Percentiles rank a stretch among this genome's conserved stretches.
phyloP scores from a whole-genome alignment of 1,284 basidiomycete species.

The Ceratobasidium sp. region DNA sequence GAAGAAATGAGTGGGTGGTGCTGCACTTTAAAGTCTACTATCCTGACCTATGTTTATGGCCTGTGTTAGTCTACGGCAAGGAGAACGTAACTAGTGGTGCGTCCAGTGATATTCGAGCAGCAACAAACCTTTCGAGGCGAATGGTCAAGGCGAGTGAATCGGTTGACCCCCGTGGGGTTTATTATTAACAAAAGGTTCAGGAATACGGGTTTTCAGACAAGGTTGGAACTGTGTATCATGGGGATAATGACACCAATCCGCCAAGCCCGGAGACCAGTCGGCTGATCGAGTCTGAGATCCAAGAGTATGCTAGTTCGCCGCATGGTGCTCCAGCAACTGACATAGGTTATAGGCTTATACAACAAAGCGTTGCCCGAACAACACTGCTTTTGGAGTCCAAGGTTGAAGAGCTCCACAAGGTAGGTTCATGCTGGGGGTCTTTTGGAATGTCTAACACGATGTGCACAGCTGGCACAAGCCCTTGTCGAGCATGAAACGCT shows the following conservation, averaged over 20 bases:
- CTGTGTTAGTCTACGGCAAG: conserved; percentile 77
- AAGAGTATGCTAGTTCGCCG: conserved; percentile 65
- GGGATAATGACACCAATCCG: conserved; percentile 68
- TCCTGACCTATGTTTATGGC: conserved; percentile 38
- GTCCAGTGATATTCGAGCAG: conserved; percentile 82
- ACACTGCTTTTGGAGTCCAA: conserved; percentile 76
- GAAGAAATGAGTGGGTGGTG: conserved; percentile 78
- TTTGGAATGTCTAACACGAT: neutral
- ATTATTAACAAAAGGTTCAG: conserved; percentile 54
- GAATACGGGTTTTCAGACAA: conserved; percentile 87
- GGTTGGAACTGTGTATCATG: conserved; percentile 84
- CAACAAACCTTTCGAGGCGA: conserved; percentile 80
- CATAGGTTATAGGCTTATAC: conserved; percentile 69
- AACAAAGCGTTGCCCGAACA: conserved; percentile 77
- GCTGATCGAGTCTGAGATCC: conserved; percentile 85
- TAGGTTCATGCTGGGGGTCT: conserved; percentile 56
- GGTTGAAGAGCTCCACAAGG: conserved; percentile 79
- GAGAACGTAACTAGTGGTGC: conserved; percentile 93
- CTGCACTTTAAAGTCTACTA: conserved; percentile 22
- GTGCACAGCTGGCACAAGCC: conserved; percentile 79
- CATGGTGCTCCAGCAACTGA: conserved; percentile 7
- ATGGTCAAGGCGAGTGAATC: conserved; percentile 82
- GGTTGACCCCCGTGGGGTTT: conserved; percentile 13
- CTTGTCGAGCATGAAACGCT: conserved; percentile 95
- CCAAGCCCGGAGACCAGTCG: conserved; percentile 80